Base-by-base conservation (phyloP, 2,329 filamentous ascomycete species). In the Arthrocladium fulminans region DNA sequence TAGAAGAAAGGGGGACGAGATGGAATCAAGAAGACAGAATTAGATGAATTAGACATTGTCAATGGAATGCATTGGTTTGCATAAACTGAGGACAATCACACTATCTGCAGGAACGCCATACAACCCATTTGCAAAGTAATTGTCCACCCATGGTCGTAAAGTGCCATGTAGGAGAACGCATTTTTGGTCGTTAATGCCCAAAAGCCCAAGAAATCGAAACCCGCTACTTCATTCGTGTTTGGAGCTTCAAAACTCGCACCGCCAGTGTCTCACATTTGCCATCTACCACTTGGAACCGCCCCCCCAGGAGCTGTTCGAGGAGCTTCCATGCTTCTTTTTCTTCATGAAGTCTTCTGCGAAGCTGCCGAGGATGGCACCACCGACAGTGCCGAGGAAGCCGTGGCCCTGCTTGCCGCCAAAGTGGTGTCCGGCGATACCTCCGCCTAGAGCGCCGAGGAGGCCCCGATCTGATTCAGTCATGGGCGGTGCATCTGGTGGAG, bases 401-500 rank as follows among this genome's bases (percentile, higher is more conserved):
- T 78, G 75, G n/a, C 74, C 67, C 19, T 69, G 73, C 55, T 75
- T 68, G 60, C 78, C 77, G 15, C 78, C 78, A 4, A 76, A 65
- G 53, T 74, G 73, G 53, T 73, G 73, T 1, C 78, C 79, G 3
- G 76, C 74, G 2, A 75, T 68, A 37, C 74, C 77, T 37, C 79
- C 79, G 12, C 72, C 73, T 3, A 80, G 61, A 2, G 76, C 72
- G 40, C 78, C 75, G 57, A 75, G 71, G 3, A 81, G 64, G 30
- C 77, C 77, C 48, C 78, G 73, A 52, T 81, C 77, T 42, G 71
- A 74, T 42, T 76, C 74, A 41, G 66, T 52, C 56, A 58, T 58
- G 2, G 57, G 57, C 9, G 61, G 68, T 30, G 71, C 71, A 32
- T 68, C 71, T 13, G 69, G n/a, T n/a, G n/a, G n/a, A n/a, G n/a